phyloP scores from a whole-genome alignment of 257 asterid species.

The Solanum chmielewskii region DNA sequence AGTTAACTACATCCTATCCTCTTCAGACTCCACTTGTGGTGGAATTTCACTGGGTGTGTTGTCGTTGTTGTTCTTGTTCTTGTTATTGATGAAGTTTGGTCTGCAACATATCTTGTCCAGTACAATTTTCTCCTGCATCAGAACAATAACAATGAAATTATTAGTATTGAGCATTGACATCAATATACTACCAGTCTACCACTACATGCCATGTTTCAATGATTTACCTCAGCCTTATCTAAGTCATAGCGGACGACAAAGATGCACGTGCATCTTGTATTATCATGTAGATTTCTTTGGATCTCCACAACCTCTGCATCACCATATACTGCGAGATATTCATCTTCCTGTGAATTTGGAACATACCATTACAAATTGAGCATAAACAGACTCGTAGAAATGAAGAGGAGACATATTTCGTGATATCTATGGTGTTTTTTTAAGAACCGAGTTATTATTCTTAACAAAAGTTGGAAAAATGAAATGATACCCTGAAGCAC shows the following conservation, averaged over 20 bases:
- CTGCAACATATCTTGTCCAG: slow-evolving; percentile 48
- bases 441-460: not conserved
- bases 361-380: not conserved
- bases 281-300: slow-evolving; percentile 32
- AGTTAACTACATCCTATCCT: not conserved
- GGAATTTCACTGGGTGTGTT: not conserved
- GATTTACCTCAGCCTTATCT: slow-evolving; percentile 43
- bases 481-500: slow-evolving; percentile 64
- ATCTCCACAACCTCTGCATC: slow-evolving; percentile 63
- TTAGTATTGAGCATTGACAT: not conserved
- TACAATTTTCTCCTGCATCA: slow-evolving; percentile 38
- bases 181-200: not conserved
- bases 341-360: slow-evolving; percentile 35
- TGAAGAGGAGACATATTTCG: not conserved
- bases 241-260: slow-evolving; percentile 50
- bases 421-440: not conserved
- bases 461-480: not conserved
- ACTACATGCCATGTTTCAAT: not conserved
- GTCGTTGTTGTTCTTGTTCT: not conserved
- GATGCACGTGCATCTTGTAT: slow-evolving; percentile 44
- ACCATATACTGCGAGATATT: slow-evolving; percentile 40
- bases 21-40: not conserved
- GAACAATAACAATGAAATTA: not conserved
- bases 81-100: slow-evolving; percentile 12
- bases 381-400: not conserved